Conservation (phyloP, 257 asterid genomes). For the Ballota nigra region DNA sequence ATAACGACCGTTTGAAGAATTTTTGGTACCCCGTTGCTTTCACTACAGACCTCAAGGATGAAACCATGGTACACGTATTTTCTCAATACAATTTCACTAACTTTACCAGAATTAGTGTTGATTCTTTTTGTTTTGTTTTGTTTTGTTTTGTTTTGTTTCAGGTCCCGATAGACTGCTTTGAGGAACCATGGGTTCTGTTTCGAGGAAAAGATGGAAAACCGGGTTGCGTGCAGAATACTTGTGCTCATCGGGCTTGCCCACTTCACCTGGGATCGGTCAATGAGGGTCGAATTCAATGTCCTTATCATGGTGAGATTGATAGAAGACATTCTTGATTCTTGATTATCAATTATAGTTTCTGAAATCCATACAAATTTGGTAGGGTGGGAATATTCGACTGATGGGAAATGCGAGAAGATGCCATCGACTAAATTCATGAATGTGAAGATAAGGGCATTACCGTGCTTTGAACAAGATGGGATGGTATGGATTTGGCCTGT, state of each 20-base stretch:
- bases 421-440: slow-evolving; percentile 78
- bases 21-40: slow-evolving; percentile 97
- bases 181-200: slow-evolving; percentile 94
- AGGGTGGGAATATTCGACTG: slow-evolving; percentile 96
- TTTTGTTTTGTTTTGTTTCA: slow-evolving; percentile 27
- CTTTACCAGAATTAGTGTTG: neutral
- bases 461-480: slow-evolving; percentile 92
- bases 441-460: slow-evolving; percentile 69
- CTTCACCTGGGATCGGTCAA: slow-evolving; percentile 84
- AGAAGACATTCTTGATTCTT: neutral
- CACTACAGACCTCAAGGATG: slow-evolving; percentile 75
- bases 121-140: too few relatives aligned
- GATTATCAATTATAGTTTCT: neutral
- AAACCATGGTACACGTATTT: slow-evolving; percentile 65
- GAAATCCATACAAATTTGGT: neutral
- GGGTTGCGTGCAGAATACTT: slow-evolving; percentile 85
- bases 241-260: slow-evolving; percentile 97
- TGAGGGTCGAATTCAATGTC: slow-evolving; percentile 92
- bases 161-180: slow-evolving; percentile 91
- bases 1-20: slow-evolving; percentile 59
- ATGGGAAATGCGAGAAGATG: slow-evolving; percentile 92
- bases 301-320: slow-evolving; percentile 79
- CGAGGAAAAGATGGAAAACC: slow-evolving; percentile 92
- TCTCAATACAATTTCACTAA: too few relatives aligned
- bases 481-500: slow-evolving; percentile 99